phyloP scores from a whole-genome alignment of 495 filamentous ascomycete species.

The Hypoxylon fragiforme region DNA sequence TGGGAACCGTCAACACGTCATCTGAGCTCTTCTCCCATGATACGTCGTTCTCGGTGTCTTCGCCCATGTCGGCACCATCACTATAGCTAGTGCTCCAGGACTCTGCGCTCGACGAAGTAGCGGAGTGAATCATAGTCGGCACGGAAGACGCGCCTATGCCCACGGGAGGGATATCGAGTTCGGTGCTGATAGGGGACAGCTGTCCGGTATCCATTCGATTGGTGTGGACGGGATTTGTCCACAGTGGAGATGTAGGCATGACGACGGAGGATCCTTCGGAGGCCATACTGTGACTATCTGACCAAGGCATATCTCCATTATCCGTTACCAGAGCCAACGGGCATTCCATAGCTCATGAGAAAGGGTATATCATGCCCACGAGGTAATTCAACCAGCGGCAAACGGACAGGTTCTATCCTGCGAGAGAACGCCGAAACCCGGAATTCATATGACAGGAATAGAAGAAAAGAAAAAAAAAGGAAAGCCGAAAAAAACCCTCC shows the following conservation, averaged over 20 bases:
- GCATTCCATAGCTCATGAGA: slow-evolving; percentile 44
- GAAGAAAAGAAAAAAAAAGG: too few species aligned
- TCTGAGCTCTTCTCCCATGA: slow-evolving; percentile 45
- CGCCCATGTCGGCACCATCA: slow-evolving; percentile 27
- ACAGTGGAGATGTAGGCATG: slow-evolving; percentile 43
- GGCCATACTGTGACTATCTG: slow-evolving; percentile 49
- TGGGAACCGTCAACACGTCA: slow-evolving; percentile 44
- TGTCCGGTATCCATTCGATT: slow-evolving; percentile 47
- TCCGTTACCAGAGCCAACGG: slow-evolving; percentile 44
- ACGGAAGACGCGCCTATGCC: slow-evolving; percentile 38
- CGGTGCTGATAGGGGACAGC: slow-evolving; percentile 55
- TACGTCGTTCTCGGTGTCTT: slow-evolving; percentile 33
- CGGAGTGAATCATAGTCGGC: slow-evolving; percentile 39
- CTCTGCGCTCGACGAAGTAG: slow-evolving; percentile 39
- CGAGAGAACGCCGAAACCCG: slow-evolving; percentile 11
- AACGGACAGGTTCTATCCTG: slow-evolving; percentile 18
- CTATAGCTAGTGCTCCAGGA: slow-evolving; percentile 42
- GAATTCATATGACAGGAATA: slow-evolving; percentile 26
- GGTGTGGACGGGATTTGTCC: slow-evolving; percentile 40
- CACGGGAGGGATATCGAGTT: slow-evolving; percentile 43
- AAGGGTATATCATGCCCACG: slow-evolving; percentile 30
- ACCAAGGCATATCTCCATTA: slow-evolving; percentile 48
- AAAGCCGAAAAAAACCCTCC: too few species aligned
- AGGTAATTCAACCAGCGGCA: slow-evolving; percentile 24
- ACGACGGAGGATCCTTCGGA: slow-evolving; percentile 46